Conservation (phyloP, 1,284 basidiomycete genomes). For the Fomes fomentarius region DNA sequence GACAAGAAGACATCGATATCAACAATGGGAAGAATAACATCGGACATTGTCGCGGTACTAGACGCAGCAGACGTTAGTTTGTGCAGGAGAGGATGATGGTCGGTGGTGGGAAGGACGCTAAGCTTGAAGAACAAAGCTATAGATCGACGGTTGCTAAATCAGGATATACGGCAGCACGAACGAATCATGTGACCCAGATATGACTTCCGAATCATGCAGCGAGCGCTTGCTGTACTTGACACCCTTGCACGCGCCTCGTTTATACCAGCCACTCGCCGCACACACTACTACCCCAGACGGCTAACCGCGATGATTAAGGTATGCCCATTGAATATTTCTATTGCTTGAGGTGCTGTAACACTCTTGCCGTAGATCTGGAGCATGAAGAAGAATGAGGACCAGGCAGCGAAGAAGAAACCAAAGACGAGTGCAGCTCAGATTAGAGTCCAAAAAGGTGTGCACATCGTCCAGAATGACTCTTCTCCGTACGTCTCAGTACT, state of each 20-base stretch:
- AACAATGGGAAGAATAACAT: conserved; percentile 62
- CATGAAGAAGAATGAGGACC: conserved; percentile 97
- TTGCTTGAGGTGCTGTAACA: neutral
- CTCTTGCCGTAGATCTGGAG: conserved; percentile 80
- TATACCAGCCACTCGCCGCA: conserved; percentile 9
- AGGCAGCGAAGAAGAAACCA: conserved; percentile 92
- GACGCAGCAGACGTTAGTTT: neutral
- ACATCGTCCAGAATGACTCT: no score
- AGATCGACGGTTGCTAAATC: conserved; percentile 15
- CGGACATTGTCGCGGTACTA: conserved; percentile 28
- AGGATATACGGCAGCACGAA: neutral
- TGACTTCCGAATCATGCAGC: neutral
- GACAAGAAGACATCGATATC: conserved; percentile 80
- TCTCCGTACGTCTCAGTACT: no score
- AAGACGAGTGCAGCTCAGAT: conserved; percentile 98
- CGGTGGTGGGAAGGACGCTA: neutral
- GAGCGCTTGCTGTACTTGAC: conserved; percentile 16
- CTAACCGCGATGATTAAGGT: conserved; percentile 59
- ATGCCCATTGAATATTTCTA: neutral
- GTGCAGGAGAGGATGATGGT: neutral
- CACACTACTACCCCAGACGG: conserved; percentile 4
- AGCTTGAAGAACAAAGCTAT: neutral
- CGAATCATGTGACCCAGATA: conserved; percentile 16
- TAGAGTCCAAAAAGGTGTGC: conserved; percentile 94
- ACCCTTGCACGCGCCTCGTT: conserved; percentile 22